Evolutionary conservation across 177 flowering plant genomes (phyloP).

Genomic region (Tripterygium wilfordii): DNA sequence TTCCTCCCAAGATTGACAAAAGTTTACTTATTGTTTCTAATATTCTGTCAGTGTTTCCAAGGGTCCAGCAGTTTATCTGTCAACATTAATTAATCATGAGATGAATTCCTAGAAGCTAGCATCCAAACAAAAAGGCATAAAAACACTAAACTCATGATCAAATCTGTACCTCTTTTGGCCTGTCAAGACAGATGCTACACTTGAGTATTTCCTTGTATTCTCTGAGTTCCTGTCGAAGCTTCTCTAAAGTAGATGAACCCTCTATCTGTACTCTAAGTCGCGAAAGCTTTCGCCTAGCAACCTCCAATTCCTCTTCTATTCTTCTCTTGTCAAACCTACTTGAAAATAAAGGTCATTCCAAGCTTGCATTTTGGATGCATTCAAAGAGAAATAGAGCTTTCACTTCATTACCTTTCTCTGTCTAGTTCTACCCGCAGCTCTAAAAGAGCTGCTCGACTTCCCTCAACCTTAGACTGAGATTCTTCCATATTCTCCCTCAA

Average conservation of each 20-base stretch:
- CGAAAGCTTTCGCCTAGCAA: conserved; percentile 46
- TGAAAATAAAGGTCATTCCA: not conserved
- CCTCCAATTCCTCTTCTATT: conserved; percentile 72
- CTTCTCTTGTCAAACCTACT: conserved; percentile 77
- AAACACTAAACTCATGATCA: no score
- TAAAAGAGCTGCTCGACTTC: conserved; percentile 36
- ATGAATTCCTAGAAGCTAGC: no score
- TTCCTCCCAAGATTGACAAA: no score
- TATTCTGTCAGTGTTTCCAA: no score
- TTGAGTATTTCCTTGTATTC: conserved; percentile 84
- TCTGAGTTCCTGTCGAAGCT: conserved; percentile 71
- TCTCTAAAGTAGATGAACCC: conserved; percentile 55
- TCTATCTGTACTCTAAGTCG: conserved; percentile 56
- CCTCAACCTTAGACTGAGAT: conserved; percentile 49
- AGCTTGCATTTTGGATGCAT: not conserved
- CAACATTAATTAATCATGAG: no score
- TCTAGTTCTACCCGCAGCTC: conserved; percentile 67
- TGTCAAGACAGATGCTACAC: conserved; percentile 83
- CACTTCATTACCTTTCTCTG: conserved; percentile 62
- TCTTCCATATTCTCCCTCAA: conserved; percentile 45
- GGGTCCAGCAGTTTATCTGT: no score
- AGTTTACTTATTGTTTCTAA: no score
- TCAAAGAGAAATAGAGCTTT: not conserved
- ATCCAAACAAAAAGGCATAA: no score
- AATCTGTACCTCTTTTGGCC: conserved; percentile 98